These are phyloP conservation scores for Phaffomyces thermotolerans DNA, from an alignment of 805 yeast genomes.

Conservation along the genomic window DNA sequence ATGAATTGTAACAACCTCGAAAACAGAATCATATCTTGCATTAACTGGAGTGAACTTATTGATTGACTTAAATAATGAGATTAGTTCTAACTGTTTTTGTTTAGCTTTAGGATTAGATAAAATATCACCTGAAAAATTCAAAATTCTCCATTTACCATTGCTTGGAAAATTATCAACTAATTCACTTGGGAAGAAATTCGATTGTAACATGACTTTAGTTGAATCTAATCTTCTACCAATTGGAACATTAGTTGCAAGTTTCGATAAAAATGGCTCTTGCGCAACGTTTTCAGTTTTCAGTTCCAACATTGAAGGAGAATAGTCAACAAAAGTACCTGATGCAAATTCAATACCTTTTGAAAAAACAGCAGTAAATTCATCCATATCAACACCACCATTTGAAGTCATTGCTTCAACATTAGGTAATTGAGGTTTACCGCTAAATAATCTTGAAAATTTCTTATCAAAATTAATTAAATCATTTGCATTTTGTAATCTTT, in stretches of 20 bases:
- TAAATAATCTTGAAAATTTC: neutral
- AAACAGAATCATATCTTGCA: neutral
- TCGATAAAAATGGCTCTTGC: neutral
- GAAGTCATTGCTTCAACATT: neutral
- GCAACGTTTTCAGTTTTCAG: neutral
- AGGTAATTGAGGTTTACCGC: neutral
- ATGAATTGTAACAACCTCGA: neutral
- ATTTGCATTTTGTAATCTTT: conserved; percentile 1
- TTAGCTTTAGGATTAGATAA: neutral
- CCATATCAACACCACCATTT: neutral
- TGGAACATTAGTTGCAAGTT: neutral
- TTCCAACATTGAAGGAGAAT: neutral
- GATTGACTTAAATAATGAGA: neutral
- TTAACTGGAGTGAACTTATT: neutral
- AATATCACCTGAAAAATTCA: neutral
- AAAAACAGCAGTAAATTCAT: neutral
- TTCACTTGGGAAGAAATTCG: neutral
- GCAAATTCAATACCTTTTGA: conserved; percentile 1
- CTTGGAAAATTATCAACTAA: neutral
- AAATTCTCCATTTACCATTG: neutral
- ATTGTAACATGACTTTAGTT: conserved; percentile 1
- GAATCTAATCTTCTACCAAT: conserved; percentile 1
- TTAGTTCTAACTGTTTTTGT: neutral
- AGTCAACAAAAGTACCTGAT: conserved; percentile 1
- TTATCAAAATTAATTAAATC: conserved; percentile 1